phyloP scores from a whole-genome alignment of 1,284 basidiomycete genomes.

The Phellinidium pouzarii region DNA sequence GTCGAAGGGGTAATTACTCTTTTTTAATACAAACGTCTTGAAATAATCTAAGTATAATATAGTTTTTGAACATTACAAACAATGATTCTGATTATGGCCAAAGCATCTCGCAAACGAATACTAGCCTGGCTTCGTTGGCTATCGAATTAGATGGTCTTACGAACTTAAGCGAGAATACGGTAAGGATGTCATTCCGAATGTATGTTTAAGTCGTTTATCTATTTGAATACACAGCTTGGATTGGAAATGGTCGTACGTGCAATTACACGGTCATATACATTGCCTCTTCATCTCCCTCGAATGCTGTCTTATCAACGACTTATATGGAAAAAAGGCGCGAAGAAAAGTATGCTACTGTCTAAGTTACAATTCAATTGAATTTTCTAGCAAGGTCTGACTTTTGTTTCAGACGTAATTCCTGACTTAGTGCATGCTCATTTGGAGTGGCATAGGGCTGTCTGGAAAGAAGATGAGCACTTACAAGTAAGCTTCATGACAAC shows the following conservation, averaged over 20 bases:
- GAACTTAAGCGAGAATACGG: background rate
- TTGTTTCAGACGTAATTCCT: background rate
- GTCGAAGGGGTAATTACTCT: background rate
- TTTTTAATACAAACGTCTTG: background rate
- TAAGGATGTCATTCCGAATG: background rate
- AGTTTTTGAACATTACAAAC: background rate
- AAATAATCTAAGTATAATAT: background rate
- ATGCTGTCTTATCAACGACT: conserved; percentile 7
- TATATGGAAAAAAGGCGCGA: conserved; percentile 7
- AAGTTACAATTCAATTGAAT: background rate
- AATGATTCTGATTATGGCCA: background rate
- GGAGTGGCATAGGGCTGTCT: conserved; percentile 12
- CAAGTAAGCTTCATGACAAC: background rate
- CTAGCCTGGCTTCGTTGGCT: background rate
- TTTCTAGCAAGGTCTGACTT: background rate
- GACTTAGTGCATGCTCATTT: conserved; percentile 3
- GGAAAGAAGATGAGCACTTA: background rate
- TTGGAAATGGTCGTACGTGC: background rate
- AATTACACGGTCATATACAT: background rate
- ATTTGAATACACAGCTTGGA: background rate
- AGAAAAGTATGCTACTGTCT: background rate
- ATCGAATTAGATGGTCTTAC: conserved; percentile 6
- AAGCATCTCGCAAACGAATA: background rate
- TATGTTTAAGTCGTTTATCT: background rate
- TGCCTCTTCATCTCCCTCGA: background rate